Evolutionary conservation across 176 grass and related monocot genomes (phyloP), one percentile per base, ranked within the genome.

Genomic region (Cenchrus americanus): DNA sequence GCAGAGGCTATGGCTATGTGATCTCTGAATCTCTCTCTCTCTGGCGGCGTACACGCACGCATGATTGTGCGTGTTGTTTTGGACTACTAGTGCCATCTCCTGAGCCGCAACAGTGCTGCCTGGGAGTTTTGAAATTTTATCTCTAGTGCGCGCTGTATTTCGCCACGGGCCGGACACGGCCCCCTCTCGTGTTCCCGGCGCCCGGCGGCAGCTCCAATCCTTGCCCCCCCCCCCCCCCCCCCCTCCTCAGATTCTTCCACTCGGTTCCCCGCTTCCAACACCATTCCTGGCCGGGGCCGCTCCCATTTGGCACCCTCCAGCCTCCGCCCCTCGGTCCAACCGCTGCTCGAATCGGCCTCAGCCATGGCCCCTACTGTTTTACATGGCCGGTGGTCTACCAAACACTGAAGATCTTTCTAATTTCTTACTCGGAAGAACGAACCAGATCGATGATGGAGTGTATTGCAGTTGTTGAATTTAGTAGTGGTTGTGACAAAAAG

Each of bases 61-160:
- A 22, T 76, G 51, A 60, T 41, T 86, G 73, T 86, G 86, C 80
- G 77, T 89, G 87, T 48, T 80, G 83, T 82, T 87, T 89, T 86
- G 83, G 87, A 86, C 75, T 82, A 78, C 79, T 71, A 37, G 71
- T 37, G 80, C 78, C 80, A n/a, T 51, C 3, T 32, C 80, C 80
- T 87, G 54, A n/a, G 76, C 60, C 48, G 84, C 53, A 24, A 80
- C 86, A 83, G 83, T 76, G 74, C 40, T 22, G 68, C 40, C 55
- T 85, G 70, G 62, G 67, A 75, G 75, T 74, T 66, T 79, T 80
- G 71, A 77, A 79, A 59, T 66, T 73, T 66, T 71, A 82, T 86
- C 77, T 71, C 77, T 71, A 55, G 82, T 77, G 69, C 59, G 69
- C 49, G 14, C 62, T 53, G 59, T 62, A 48, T 65, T 51, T 50